A percentile compares a stretch with the other conserved stretches of the same genome.
Conservation (phyloP, 164 flowering plant species). For the Magnolia kwangsiensis region DNA sequence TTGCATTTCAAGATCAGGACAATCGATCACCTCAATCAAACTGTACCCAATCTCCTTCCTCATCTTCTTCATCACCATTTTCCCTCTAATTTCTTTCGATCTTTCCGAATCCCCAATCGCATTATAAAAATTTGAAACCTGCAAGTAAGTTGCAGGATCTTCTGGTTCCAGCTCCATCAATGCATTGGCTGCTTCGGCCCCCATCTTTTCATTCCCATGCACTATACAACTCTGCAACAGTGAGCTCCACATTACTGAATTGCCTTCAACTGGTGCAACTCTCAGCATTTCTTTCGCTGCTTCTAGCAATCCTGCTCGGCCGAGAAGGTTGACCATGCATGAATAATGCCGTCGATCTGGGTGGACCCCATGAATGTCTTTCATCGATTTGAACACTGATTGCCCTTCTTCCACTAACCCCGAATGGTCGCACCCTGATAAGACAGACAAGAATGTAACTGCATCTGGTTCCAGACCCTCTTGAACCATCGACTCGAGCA, state of each 20-base stretch:
- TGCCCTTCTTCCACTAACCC: constrained; percentile 67
- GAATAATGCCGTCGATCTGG: constrained; percentile 62
- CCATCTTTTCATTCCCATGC: constrained; percentile 44
- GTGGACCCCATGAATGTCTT: constrained; percentile 24
- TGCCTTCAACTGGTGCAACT: constrained; percentile 25
- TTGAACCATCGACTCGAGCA: constrained; percentile 38
- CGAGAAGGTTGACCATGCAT: constrained; percentile 71
- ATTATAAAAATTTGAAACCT: constrained; percentile 50
- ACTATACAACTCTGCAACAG: constrained; percentile 57
- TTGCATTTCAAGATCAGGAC: too few relatives aligned
- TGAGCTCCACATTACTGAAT: constrained; percentile 63
- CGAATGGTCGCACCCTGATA: constrained; percentile 66
- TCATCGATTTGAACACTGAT: constrained; percentile 49
- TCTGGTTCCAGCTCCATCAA: constrained; percentile 53
- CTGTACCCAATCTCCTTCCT: constrained; percentile 53
- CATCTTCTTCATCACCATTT: constrained; percentile 33
- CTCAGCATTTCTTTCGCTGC: constrained; percentile 60
- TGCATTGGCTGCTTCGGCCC: constrained; percentile 44
- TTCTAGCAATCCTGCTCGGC: constrained; percentile 61
- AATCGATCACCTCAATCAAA: constrained; percentile 31
- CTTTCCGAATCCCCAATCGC: constrained; percentile 54
- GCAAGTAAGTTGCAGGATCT: constrained; percentile 47
- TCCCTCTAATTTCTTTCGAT: constrained; percentile 38
- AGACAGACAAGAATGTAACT: constrained; percentile 55
- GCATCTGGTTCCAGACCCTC: constrained; percentile 58